phyloP scores from a whole-genome alignment of 192 early-diverging fungal species.

The Lobulomyces angularis region DNA sequence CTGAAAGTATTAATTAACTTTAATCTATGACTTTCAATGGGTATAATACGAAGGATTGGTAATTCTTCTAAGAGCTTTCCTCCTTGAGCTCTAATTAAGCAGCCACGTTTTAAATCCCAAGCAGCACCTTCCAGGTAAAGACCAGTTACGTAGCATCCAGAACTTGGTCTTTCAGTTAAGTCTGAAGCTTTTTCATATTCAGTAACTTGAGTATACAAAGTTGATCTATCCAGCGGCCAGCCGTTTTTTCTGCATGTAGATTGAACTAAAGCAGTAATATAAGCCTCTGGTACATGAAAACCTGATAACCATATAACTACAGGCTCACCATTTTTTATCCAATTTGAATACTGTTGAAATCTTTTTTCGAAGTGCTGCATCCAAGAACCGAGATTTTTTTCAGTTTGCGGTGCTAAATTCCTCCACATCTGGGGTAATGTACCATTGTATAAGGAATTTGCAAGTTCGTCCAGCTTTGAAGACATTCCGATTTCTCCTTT shows the following conservation, averaged over 20 bases:
- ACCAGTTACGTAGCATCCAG: conserved; percentile 48
- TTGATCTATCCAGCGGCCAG: conserved; percentile 49
- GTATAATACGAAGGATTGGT: conserved; percentile 48
- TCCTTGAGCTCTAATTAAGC: conserved; percentile 36
- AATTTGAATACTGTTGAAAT: conserved; percentile 39
- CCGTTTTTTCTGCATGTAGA: conserved; percentile 49
- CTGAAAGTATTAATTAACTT: conserved; percentile 52
- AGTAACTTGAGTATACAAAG: conserved; percentile 51
- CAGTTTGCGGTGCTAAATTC: conserved; percentile 41
- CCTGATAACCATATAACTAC: conserved; percentile 51
- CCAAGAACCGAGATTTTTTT: conserved; percentile 46
- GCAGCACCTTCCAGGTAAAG: conserved; percentile 50
- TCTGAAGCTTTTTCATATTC: conserved; percentile 35
- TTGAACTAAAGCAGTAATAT: conserved; percentile 48
- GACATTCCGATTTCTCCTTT: conserved; percentile 57
- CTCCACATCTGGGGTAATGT: conserved; percentile 42
- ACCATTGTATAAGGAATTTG: conserved; percentile 44
- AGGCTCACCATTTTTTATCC: conserved; percentile 54
- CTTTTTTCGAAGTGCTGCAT: conserved; percentile 46
- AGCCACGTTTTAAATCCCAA: conserved; percentile 33
- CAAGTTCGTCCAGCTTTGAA: conserved; percentile 44
- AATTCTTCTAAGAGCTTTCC: conserved; percentile 39
- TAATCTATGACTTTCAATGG: conserved; percentile 41
- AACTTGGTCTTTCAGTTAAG: conserved; percentile 34
- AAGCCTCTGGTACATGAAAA: conserved; percentile 49